Base-by-base conservation (phyloP, 257 asterid species). In the Leonotis leonurus region DNA sequence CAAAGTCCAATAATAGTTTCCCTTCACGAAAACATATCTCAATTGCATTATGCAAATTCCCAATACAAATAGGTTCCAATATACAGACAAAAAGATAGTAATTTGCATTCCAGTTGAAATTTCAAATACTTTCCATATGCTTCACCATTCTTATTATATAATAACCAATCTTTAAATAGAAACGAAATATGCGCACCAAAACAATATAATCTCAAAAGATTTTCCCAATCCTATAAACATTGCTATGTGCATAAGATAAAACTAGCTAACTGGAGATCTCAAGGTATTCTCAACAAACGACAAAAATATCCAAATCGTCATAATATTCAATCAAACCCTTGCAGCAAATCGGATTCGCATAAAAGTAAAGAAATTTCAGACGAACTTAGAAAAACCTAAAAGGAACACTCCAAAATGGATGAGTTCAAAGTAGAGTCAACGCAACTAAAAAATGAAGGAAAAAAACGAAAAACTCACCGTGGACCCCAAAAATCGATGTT, bases 381-480 rank as follows among this genome's bases (percentile, higher is more conserved):
- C 5, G 17, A 51, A 39, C 40, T 26, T 6, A 60, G 16, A 35
- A 44, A 58, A 44, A 59, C 8, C n/a, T 55, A 63, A 14, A 16
- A 29, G 40, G 3, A 50, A 43, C 14, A 58, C 20, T 29, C 13
- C 50, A n/a, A 27, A 50, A 21, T 64, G 48, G 80, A 75, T 71
- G 76, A 67, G 66, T 60, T 45, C 65, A 76, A 2, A 69, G 10
- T 27, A 41, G 65, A 77, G 79, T 81, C 79, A 77, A 80, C 83
- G 77, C 75, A 37, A 67, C 60, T 45, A 56, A 24, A 10, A 62
- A n/a, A 1, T 11, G 24, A 12, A 18, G 4, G 54, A 20, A 56
- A 3, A n/a, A 16, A 16, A 4, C 2, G 25, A 58, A 32, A 30
- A 58, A 48, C 86, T 69, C 51, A 78, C 81, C 77, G 41, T 36